phyloP scores from a whole-genome alignment of 2,329 filamentous ascomycete genomes.

The Phyllosticta paracitricarpa region DNA sequence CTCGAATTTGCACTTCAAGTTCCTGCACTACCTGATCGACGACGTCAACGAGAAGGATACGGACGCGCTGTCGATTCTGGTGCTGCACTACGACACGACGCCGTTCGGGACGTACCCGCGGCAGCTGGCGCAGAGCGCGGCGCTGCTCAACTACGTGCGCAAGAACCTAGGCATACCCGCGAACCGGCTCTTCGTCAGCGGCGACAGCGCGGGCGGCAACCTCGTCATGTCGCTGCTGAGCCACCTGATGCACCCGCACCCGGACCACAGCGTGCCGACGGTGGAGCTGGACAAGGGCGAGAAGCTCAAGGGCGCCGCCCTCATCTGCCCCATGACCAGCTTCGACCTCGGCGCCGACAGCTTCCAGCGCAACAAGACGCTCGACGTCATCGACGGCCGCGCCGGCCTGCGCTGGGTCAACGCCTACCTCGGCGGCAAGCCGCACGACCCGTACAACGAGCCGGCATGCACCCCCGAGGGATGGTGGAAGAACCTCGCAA shows the following conservation, averaged over 20 bases:
- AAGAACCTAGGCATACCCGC: not conserved
- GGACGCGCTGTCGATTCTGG: constrained; percentile 12
- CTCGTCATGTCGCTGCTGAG: constrained; percentile 17
- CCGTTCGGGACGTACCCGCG: constrained; percentile 18
- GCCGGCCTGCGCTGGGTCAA: not conserved
- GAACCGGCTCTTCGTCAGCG: constrained; percentile 1
- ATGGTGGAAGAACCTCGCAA: constrained; percentile 1
- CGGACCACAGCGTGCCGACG: constrained; percentile 7
- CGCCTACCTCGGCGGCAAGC: constrained; percentile 1
- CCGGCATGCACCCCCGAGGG: constrained; percentile 1
- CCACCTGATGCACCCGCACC: constrained; percentile 19
- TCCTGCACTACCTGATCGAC: not conserved
- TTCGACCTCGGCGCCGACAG: not conserved
- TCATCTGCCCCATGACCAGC: not conserved
- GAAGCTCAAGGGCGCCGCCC: not conserved
- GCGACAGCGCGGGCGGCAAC: constrained; percentile 18
- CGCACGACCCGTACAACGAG: constrained; percentile 4
- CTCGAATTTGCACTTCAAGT: not conserved
- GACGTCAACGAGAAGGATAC: not conserved
- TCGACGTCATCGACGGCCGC: not conserved
- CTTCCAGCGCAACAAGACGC: not conserved
- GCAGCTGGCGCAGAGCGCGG: constrained; percentile 16
- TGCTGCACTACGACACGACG: constrained; percentile 18
- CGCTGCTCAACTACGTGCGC: constrained; percentile 15
- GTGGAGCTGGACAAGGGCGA: not conserved